phyloP scores from a whole-genome alignment of 2,329 filamentous ascomycete genomes.

The Pseudocercospora crystallina region DNA sequence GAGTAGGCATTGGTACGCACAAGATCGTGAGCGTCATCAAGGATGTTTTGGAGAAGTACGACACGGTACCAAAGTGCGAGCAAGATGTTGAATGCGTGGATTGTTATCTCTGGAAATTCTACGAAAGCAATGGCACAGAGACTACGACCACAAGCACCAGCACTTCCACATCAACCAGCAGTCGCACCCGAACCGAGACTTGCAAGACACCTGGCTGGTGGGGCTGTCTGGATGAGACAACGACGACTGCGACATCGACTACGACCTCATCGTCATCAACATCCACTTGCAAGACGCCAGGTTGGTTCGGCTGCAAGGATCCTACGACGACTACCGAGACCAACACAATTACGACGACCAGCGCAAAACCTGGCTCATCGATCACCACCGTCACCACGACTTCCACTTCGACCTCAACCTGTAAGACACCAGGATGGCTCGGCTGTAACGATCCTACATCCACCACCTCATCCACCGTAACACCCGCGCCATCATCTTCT shows the following conservation, averaged over 20 bases:
- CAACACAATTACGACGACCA: constrained; percentile 26
- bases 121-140: constrained; percentile 85
- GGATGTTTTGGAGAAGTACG: constrained; percentile 82
- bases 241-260: constrained; percentile 39
- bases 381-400: constrained; percentile 42
- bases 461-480: constrained; percentile 34
- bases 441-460: constrained; percentile 65
- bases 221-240: constrained; percentile 69
- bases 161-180: constrained; percentile 56
- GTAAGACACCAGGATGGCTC: constrained; percentile 91
- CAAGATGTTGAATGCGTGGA: constrained; percentile 77
- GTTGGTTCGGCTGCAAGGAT: constrained; percentile 68
- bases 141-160: constrained; percentile 61
- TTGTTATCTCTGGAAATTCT: constrained; percentile 92
- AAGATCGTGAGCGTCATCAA: constrained; percentile 85
- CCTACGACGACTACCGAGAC: constrained; percentile 43
- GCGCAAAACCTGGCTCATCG: constrained; percentile 25
- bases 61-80: constrained; percentile 73
- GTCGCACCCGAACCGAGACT: constrained; percentile 73
- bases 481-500: constrained; percentile 17
- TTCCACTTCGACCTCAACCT: constrained; percentile 70
- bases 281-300: constrained; percentile 61
- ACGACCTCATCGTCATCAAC: constrained; percentile 40
- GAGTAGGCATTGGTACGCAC: constrained; percentile 86
- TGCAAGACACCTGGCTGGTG: constrained; percentile 94